Evolutionary conservation across 177 flowering plant species (phyloP).

Genomic region (Tripterygium wilfordii): DNA sequence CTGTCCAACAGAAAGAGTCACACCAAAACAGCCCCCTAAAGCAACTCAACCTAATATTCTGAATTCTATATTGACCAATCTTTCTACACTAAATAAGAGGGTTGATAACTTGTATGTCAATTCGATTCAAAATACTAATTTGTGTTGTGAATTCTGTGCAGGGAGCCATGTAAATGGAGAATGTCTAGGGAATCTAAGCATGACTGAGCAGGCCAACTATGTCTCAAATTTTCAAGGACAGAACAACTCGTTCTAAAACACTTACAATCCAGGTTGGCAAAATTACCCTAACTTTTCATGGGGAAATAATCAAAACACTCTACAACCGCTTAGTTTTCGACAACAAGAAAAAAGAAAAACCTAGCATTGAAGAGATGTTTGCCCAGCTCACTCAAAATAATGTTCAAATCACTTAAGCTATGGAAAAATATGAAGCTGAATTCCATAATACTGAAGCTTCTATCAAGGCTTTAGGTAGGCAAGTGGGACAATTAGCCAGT

Average conservation of each 20-base stretch:
- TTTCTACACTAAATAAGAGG: neutral
- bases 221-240: too few relatives aligned
- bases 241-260: neutral
- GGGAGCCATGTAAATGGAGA: neutral
- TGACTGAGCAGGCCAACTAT: neutral
- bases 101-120: neutral
- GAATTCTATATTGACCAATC: too few relatives aligned
- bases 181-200: neutral
- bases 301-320: neutral
- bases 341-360: neutral
- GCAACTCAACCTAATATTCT: too few relatives aligned
- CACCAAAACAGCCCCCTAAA: too few relatives aligned
- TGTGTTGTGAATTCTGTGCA: neutral
- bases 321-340: neutral
- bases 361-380: slow-evolving; percentile 1
- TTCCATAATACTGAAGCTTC: neutral
- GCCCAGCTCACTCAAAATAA: neutral
- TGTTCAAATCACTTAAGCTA: neutral
- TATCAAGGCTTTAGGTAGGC: neutral
- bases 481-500: neutral
- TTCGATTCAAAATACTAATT: too few relatives aligned
- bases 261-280: neutral
- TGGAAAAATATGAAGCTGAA: too few relatives aligned
- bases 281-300: too few relatives aligned
- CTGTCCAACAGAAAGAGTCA: neutral